Evolutionary conservation across 805 yeast genomes (phyloP), one percentile per base, ranked within the genome.

Genomic region (Candida vartiovaarae): DNA sequence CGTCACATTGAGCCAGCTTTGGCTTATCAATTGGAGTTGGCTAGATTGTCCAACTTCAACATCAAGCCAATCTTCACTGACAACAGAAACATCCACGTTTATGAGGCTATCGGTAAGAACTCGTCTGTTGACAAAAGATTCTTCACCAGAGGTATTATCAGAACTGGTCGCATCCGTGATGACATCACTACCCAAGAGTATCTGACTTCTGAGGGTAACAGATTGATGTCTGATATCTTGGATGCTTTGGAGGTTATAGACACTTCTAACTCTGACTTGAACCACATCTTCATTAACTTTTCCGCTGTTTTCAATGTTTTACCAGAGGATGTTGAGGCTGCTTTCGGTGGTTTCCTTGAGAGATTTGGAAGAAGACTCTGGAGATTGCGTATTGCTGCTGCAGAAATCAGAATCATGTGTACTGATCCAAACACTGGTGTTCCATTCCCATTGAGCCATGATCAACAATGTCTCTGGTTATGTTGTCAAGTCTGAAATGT

Each of bases 1-100:
- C 89, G 99, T 72, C 97, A 93, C 64, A 89, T 93, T 55, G 98
- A 93, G 67, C 99, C 99, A 25, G 96, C 98, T 35, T 74, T 91
- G 58, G 98, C 99, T 41, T 93, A 81, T 84, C 99, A 93, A 72
- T 76, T 93, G 54, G 99, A 93, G 69, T 75, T 93, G 51, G 91
- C 87, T 58, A 82, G 98, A 70, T 75, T 93, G 67, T 87, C 95
- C 37, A 95, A 93, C 72, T 93, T 93, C 71, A 82, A 87, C 70
- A 87, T 91, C 68, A 88, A 84, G 64, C 98, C 96, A 41, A 86
- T 91, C 43, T 85, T 86, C 71, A 86, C 96, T 46, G 97, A 90
- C 66, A 93, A 93, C 75, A 82, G 98, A 71, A 90, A 91, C 72
- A 86, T 93, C 52, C 99, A 93, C 61, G 97, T 95, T 42, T 93